These are phyloP conservation scores for Apiospora malaysiana DNA, from an alignment of 2,329 filamentous ascomycete species.

Conservation along the genomic window DNA sequence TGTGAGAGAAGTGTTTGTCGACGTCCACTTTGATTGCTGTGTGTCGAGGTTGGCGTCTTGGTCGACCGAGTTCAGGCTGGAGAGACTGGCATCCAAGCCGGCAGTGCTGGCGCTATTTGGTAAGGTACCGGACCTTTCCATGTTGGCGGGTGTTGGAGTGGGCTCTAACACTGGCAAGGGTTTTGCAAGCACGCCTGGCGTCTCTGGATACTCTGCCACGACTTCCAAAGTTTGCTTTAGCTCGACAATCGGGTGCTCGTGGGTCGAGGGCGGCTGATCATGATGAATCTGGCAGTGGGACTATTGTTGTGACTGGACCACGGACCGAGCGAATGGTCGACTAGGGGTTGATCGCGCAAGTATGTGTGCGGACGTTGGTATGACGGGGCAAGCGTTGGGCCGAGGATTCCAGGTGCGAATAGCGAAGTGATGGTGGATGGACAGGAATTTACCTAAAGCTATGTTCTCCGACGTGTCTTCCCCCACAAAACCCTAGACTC, in stretches of 20 bases:
- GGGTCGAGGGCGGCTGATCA: conserved; percentile 25
- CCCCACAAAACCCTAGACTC: conserved; percentile 16
- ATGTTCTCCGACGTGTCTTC: conserved; percentile 1
- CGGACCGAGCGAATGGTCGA: conserved; percentile 15
- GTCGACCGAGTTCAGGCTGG: conserved; percentile 40
- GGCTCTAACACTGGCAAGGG: conserved; percentile 5
- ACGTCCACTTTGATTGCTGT: conserved; percentile 41
- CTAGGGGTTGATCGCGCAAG: background rate
- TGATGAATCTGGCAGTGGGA: conserved; percentile 21
- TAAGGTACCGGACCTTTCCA: conserved; percentile 32
- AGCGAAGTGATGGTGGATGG: background rate
- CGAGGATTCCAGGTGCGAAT: conserved; percentile 7
- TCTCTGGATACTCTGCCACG: conserved; percentile 23
- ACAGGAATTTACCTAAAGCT: background rate
- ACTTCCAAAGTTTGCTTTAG: conserved; percentile 24
- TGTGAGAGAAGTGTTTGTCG: conserved; percentile 39
- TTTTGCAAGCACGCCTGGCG: conserved; percentile 20
- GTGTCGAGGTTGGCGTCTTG: conserved; percentile 41
- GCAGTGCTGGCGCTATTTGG: conserved; percentile 33
- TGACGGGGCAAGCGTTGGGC: conserved; percentile 16
- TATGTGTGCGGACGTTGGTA: conserved; percentile 2
- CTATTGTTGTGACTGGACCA: conserved; percentile 14
- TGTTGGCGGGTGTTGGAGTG: conserved; percentile 24
- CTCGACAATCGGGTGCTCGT: conserved; percentile 22
- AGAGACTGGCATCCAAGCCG: conserved; percentile 40